Evolutionary conservation across 2,329 filamentous ascomycete species (phyloP).

Genomic region (Paracoccidioides brasiliensis): DNA sequence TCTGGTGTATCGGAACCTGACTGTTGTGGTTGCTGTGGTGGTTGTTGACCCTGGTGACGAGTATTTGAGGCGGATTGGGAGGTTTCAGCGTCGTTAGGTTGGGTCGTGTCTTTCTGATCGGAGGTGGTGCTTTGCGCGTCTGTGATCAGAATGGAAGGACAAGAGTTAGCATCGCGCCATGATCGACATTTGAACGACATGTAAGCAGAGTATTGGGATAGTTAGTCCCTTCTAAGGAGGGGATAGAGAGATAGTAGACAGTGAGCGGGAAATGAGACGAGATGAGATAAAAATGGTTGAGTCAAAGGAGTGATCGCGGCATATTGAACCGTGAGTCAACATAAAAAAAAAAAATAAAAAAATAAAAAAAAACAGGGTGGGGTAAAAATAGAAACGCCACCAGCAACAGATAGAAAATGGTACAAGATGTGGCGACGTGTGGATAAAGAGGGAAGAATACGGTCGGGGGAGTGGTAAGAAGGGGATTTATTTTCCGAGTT

Average conservation of each 20-base stretch:
- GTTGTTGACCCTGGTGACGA: constrained; percentile 21
- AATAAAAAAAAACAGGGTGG: not conserved
- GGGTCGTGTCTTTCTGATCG: constrained; percentile 1
- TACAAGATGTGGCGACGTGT: constrained; percentile 1
- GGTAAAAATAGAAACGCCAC: not conserved
- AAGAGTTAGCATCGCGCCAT: not conserved
- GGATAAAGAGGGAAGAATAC: not conserved
- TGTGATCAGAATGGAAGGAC: not conserved
- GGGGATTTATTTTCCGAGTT: too few relatives aligned
- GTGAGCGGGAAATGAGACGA: too few relatives aligned
- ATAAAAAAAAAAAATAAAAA: constrained; percentile 1
- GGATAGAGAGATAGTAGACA: not conserved
- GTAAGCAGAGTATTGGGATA: not conserved
- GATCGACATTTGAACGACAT: not conserved
- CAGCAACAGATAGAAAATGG: not conserved
- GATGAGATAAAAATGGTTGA: too few relatives aligned
- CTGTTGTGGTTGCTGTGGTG: constrained; percentile 39
- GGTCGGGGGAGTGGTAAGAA: too few relatives aligned
- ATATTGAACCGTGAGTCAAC: too few relatives aligned
- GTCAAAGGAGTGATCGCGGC: too few relatives aligned
- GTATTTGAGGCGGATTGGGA: not conserved
- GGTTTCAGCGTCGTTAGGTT: constrained; percentile 28
- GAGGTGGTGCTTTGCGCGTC: constrained; percentile 1
- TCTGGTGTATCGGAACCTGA: constrained; percentile 46
- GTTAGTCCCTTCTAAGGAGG: not conserved